Percentiles rank a stretch among this genome's conserved stretches.
These are phyloP conservation scores for Choanephora cucurbitarum DNA, from an alignment of 371 early-diverging fungal genomes.

Conservation along the genomic window DNA sequence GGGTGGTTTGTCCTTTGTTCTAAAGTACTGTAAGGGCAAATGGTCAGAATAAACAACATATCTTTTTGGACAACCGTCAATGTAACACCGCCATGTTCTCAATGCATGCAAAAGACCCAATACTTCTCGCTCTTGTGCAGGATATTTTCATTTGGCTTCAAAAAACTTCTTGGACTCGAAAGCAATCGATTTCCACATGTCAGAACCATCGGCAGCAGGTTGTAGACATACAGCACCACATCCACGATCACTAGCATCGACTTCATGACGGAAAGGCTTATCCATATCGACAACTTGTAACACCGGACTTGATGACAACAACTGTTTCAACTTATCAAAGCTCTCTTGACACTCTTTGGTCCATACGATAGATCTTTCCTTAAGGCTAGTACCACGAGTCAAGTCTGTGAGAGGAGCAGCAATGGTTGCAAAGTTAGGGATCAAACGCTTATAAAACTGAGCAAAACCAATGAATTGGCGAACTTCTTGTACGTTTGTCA, in stretches of 20 bases:
- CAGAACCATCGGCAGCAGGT: neutral
- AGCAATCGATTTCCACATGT: slow-evolving; percentile 7
- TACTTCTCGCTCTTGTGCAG: slow-evolving; percentile 38
- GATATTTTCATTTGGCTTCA: slow-evolving; percentile 28
- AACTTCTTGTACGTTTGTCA: slow-evolving; percentile 38
- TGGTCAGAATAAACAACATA: slow-evolving; percentile 32
- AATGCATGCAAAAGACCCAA: slow-evolving; percentile 37
- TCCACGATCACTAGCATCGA: slow-evolving; percentile 1
- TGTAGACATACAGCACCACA: slow-evolving; percentile 4
- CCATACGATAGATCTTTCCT: slow-evolving; percentile 24
- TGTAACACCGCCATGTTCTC: slow-evolving; percentile 31
- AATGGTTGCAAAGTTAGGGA: slow-evolving; percentile 29
- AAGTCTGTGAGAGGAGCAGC: slow-evolving; percentile 44
- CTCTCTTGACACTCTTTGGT: slow-evolving; percentile 11
- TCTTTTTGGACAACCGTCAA: slow-evolving; percentile 19
- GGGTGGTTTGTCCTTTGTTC: slow-evolving; percentile 27
- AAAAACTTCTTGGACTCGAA: slow-evolving; percentile 35
- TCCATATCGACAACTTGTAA: neutral
- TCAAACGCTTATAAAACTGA: slow-evolving; percentile 37
- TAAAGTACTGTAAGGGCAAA: slow-evolving; percentile 21
- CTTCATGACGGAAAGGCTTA: neutral
- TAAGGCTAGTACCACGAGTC: slow-evolving; percentile 27
- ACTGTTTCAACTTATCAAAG: slow-evolving; percentile 4
- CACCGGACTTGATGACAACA: neutral
- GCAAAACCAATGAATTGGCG: slow-evolving; percentile 37